Conservation (phyloP, 805 yeast genomes). For the Ogataea dorogensis region DNA sequence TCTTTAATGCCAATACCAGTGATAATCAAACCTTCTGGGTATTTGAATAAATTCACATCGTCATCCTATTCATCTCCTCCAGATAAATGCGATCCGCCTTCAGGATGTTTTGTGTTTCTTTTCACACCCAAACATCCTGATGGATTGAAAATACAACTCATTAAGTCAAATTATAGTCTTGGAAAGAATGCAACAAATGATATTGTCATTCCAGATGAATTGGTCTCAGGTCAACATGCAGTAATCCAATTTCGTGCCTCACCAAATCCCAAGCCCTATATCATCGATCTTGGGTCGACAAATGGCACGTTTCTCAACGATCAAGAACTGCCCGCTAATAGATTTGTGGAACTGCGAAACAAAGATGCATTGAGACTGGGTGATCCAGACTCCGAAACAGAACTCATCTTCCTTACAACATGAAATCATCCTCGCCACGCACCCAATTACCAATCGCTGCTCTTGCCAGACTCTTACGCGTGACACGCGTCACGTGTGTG, state of each 20-base stretch:
- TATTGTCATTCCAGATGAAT: conserved; percentile 20
- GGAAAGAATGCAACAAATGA: conserved; percentile 27
- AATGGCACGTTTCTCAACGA: conserved; percentile 33
- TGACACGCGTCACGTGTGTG: conserved; percentile 1
- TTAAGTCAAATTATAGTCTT: conserved; percentile 26
- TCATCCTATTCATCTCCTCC: conserved; percentile 24
- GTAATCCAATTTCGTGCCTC: conserved; percentile 29
- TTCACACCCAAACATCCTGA: conserved; percentile 6
- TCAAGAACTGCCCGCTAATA: conserved; percentile 24
- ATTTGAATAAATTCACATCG: conserved; percentile 15
- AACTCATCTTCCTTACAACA: conserved; percentile 24
- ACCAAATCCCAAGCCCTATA: conserved; percentile 13
- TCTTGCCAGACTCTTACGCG: conserved; percentile 4
- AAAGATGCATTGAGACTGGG: conserved; percentile 30
- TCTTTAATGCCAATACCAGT: conserved; percentile 16
- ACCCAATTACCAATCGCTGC: conserved; percentile 10
- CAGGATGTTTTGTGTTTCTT: too few species aligned
- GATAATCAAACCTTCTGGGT: conserved; percentile 24
- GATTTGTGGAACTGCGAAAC: conserved; percentile 27
- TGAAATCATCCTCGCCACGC: conserved; percentile 3
- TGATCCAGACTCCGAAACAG: conserved; percentile 23
- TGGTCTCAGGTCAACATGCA: conserved; percentile 30
- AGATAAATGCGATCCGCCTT: conserved; percentile 10
- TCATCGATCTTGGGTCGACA: conserved; percentile 31
- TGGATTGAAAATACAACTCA: conserved; percentile 20